phyloP scores from a whole-genome alignment of 78 protist genomes.

The Anaeramoeba ignava region DNA sequence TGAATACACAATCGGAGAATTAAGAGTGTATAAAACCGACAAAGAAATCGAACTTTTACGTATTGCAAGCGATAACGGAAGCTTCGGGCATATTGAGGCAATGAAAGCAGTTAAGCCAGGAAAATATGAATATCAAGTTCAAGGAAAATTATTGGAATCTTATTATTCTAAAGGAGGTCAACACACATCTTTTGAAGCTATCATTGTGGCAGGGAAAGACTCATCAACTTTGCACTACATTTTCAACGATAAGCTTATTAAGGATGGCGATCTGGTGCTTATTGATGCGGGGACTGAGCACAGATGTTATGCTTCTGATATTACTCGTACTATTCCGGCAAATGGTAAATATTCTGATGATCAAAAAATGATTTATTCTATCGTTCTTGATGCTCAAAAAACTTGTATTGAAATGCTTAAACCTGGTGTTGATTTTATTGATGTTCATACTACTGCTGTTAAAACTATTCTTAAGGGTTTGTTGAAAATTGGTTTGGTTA shows the following conservation, averaged over 20 bases:
- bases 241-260: slow-evolving; percentile 17
- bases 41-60: slow-evolving; percentile 48
- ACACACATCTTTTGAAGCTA: slow-evolving; percentile 48
- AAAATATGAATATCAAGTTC: slow-evolving; percentile 48
- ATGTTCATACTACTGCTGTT: slow-evolving; percentile 43
- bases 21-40: slow-evolving; percentile 48
- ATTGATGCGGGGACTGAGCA: slow-evolving; percentile 11
- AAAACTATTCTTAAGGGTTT: neutral
- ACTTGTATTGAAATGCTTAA: slow-evolving; percentile 35
- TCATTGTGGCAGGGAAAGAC: slow-evolving; percentile 27
- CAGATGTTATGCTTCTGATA: slow-evolving; percentile 4
- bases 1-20: slow-evolving; percentile 26
- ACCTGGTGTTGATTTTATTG: slow-evolving; percentile 63
- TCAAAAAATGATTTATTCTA: slow-evolving; percentile 1
- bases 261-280: slow-evolving; percentile 2
- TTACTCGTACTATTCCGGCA: slow-evolving; percentile 2
- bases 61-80: slow-evolving; percentile 9
- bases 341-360: slow-evolving; percentile 4
- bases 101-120: slow-evolving; percentile 8
- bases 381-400: slow-evolving; percentile 5
- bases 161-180: slow-evolving; percentile 37
- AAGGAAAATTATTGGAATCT: slow-evolving; percentile 32
- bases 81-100: slow-evolving; percentile 22
- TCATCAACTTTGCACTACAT: slow-evolving; percentile 61
- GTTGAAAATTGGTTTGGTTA: neutral